Percentiles rank a stretch among this genome's conserved stretches.
Conservation (phyloP, 352 stramenopile species). For the Phytophthora melonis region DNA sequence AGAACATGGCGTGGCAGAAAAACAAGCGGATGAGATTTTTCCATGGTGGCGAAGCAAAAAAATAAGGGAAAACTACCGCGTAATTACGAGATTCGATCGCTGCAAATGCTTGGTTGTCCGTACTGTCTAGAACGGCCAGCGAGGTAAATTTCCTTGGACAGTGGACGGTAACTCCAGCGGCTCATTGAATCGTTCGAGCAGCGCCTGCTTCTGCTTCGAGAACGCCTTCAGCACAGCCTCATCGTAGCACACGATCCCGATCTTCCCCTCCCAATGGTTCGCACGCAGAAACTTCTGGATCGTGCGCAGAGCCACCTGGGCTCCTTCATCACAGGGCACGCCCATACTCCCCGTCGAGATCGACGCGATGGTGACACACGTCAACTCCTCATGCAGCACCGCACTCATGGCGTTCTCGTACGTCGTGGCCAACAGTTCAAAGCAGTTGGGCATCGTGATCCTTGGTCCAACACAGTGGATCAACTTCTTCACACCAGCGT, state of each 20-base stretch:
- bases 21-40: too few species aligned
- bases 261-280: slow-evolving; percentile 52
- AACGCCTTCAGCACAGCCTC: slow-evolving; percentile 49
- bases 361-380: slow-evolving; percentile 63
- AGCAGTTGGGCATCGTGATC: slow-evolving; percentile 42
- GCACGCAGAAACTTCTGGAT: slow-evolving; percentile 61
- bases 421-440: slow-evolving; percentile 47
- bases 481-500: slow-evolving; percentile 46
- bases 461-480: slow-evolving; percentile 71
- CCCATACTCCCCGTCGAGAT: slow-evolving; percentile 69
- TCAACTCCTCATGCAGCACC: slow-evolving; percentile 47
- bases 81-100: too few species aligned
- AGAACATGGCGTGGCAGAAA: too few species aligned
- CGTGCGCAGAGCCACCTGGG: slow-evolving; percentile 43
- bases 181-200: slow-evolving; percentile 50
- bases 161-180: slow-evolving; percentile 24
- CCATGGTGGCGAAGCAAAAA: too few species aligned
- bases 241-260: slow-evolving; percentile 59
- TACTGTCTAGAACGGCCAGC: slow-evolving; percentile 9
- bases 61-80: too few species aligned
- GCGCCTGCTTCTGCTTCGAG: slow-evolving; percentile 24
- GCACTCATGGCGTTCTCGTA: slow-evolving; percentile 55
- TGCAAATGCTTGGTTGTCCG: too few species aligned
- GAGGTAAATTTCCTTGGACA: slow-evolving; percentile 3
- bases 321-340: slow-evolving; percentile 36